Evolutionary conservation across 1,139 yeast species (phyloP), one percentile per base, ranked within the genome.

Genomic region (Debaryomycetaceae sp.): DNA sequence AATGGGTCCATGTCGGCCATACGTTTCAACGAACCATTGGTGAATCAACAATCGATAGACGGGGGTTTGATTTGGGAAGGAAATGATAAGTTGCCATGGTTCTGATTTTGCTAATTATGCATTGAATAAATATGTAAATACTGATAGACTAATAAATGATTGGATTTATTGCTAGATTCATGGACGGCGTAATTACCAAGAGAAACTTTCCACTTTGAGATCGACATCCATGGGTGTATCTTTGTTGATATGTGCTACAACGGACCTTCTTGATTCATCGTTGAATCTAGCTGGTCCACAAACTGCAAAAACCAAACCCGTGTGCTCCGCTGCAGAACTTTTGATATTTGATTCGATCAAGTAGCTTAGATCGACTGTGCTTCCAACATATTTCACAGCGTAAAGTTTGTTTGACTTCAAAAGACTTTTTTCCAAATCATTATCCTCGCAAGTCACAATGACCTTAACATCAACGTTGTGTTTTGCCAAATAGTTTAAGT

Each of bases 21-120:
- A 6, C 56, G 60, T 42, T 55, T 68, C 48, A 57, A 61, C 46
- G 52, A 59, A 36, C 48, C 49, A 1, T 47, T 41, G 1, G 71
- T 66, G 11, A 63, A 70, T 34, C 46, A 53, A 6, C 45, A 52
- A 36, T 53, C 70, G 41, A 44, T 48, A 37, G 45, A 46, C 6
- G 72, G 67, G 2, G 54, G 64, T 1, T 45, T 71, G 13, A 54
- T 72, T 22, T 75, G 80, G 80, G 78, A 69, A 49, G 67, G 66
- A 37, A 75, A 75, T 50, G 69, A 62, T 42, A 75, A 75, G 52
- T 54, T 75, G 42, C 70, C 76, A 5, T 75, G 80, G 80, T 74
- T 72, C 49, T 75, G 55, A 52, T 11, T 36, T 8, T 14, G 20
- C 23, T 3, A 9, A 36, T 4, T 17, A 36, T 17, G 20, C 20